A percentile compares a stretch with the other conserved stretches of the same genome.
Evolutionary conservation across 225 moss, liverwort and hornwort species (phyloP).

Genomic region (Antitrichia curtipendula): DNA sequence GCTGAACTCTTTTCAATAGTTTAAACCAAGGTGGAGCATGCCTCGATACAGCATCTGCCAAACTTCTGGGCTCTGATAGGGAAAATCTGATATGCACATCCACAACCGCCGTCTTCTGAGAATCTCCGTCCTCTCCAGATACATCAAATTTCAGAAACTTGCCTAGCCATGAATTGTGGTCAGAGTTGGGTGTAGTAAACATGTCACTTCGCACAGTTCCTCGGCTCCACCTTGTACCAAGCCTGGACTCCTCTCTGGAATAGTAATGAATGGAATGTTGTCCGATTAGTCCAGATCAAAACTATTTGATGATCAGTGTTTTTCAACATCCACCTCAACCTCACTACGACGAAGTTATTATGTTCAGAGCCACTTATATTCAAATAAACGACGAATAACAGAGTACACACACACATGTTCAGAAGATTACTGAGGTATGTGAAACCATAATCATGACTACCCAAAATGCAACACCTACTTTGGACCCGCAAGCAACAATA

Average conservation of each 20-base stretch:
- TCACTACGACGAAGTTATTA: not conserved
- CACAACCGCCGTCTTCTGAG: slow-evolving; percentile 12
- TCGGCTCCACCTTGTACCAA: not conserved
- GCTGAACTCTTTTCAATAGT: not conserved
- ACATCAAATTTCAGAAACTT: not conserved
- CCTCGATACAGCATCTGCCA: not conserved
- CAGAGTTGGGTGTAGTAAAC: not conserved
- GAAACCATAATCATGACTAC: not conserved
- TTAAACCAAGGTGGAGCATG: slow-evolving; percentile 9
- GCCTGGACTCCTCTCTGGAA: not conserved
- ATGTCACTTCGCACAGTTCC: not conserved
- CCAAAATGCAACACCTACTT: not conserved
- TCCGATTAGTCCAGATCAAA: not conserved
- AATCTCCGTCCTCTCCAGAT: not conserved
- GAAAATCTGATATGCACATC: slow-evolving; percentile 29
- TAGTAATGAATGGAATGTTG: not conserved
- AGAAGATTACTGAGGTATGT: not conserved
- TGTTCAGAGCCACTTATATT: not conserved
- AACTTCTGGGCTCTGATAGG: slow-evolving; percentile 1
- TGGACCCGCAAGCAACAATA: not conserved
- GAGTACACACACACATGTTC: not conserved
- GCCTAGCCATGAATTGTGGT: not conserved
- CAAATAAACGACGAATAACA: not conserved
- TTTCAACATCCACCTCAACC: not conserved
- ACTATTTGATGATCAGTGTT: not conserved